Percentiles rank a stretch among this genome's conserved stretches.
phyloP scores from a whole-genome alignment of 345 rosid genomes.

The Lenwebbia sp. region DNA sequence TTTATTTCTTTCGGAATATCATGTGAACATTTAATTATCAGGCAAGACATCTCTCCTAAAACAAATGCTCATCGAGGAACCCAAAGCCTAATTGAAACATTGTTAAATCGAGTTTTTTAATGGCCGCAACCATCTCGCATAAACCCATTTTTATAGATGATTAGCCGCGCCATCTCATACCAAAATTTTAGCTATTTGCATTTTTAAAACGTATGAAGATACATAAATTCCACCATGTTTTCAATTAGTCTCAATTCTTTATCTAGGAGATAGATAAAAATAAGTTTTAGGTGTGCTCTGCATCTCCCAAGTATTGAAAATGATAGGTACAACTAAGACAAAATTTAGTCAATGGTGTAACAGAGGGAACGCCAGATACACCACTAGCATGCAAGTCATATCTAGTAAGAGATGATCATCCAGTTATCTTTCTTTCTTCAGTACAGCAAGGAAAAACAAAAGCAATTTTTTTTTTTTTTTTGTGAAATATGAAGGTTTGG shows the following conservation, averaged over 20 bases:
- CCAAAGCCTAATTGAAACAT: background rate
- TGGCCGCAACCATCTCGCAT: background rate
- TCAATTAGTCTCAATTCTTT: background rate
- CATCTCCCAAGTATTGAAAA: background rate
- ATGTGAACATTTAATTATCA: background rate
- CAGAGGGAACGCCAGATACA: background rate
- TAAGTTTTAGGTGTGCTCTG: background rate
- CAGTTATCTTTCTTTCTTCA: background rate
- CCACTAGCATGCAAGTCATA: background rate
- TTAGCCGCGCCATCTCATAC: background rate
- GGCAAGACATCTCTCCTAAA: background rate
- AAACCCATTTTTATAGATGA: background rate
- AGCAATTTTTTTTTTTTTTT: background rate
- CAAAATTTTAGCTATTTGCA: background rate
- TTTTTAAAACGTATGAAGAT: background rate
- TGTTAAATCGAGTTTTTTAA: background rate
- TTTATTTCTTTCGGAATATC: background rate
- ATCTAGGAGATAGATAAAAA: background rate
- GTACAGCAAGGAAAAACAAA: background rate
- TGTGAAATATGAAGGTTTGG: background rate
- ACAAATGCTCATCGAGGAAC: background rate
- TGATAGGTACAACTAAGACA: background rate
- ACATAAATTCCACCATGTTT: background rate
- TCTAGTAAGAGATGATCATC: background rate
- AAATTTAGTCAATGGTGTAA: background rate